Evolutionary conservation across 2,329 filamentous ascomycete genomes (phyloP).

Genomic region (Plenodomus biglobosus): DNA sequence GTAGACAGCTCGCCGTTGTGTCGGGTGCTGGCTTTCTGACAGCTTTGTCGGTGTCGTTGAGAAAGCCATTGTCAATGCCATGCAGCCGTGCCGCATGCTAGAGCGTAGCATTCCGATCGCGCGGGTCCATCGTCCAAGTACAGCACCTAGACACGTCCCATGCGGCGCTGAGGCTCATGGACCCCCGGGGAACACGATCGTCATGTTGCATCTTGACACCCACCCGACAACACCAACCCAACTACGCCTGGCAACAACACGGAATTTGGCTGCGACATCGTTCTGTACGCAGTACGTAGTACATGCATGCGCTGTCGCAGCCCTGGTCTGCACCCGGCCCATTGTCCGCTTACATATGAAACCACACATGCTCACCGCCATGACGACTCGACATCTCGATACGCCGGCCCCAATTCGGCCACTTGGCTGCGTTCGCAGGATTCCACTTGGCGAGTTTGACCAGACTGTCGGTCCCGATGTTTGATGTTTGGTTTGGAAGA

Average conservation of each 20-base stretch:
- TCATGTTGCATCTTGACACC: too few relatives aligned
- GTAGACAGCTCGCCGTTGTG: constrained; percentile 7
- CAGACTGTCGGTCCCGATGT: constrained; percentile 7
- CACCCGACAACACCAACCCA: too few relatives aligned
- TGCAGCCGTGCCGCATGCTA: not conserved
- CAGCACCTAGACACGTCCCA: too few relatives aligned
- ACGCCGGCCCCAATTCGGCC: not conserved
- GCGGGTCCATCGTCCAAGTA: not conserved
- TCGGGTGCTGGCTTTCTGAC: constrained; percentile 1
- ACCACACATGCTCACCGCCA: not conserved
- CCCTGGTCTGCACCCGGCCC: not conserved
- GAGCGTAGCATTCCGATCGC: not conserved
- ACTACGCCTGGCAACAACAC: not conserved
- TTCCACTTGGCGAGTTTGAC: constrained; percentile 11
- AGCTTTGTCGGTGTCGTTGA: not conserved
- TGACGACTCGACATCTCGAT: not conserved
- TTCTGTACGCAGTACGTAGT: too few relatives aligned
- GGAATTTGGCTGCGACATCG: not conserved
- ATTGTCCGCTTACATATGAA: not conserved
- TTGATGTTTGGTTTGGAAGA: not conserved
- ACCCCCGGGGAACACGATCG: not conserved
- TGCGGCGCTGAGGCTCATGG: too few relatives aligned
- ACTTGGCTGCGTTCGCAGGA: constrained; percentile 11
- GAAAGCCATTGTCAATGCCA: not conserved
- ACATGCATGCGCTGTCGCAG: not conserved